These are phyloP conservation scores for Effrenium voratum DNA, from an alignment of 73 alveolate genomes.

Conservation along the genomic window DNA sequence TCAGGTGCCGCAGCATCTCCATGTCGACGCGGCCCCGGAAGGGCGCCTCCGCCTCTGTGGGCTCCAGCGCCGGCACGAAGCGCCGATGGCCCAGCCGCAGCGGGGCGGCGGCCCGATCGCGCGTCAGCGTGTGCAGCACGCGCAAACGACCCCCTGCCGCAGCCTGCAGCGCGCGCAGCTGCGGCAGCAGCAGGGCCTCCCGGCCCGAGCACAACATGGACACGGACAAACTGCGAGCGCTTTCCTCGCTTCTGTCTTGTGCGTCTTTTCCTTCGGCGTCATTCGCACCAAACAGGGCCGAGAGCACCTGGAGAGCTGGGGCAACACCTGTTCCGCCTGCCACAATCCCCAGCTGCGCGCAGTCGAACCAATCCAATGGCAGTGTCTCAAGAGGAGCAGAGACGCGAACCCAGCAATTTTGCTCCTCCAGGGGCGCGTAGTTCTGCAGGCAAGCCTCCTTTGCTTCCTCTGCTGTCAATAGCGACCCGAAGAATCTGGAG, in stretches of 20 bases:
- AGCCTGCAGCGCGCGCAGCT: not conserved
- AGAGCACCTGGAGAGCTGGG: constrained; percentile 50
- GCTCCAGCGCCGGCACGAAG: not conserved
- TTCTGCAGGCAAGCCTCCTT: constrained; percentile 30
- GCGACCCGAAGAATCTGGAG: constrained; percentile 56
- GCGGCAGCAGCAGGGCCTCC: constrained; percentile 35
- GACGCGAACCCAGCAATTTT: constrained; percentile 80
- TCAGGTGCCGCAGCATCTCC: constrained; percentile 7
- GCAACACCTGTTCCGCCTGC: constrained; percentile 79
- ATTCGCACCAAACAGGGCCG: too few species aligned
- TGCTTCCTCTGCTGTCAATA: constrained; percentile 49
- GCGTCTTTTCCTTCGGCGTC: too few species aligned
- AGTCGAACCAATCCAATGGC: not conserved
- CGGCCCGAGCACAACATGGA: not conserved
- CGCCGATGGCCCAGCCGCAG: not conserved
- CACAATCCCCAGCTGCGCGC: not conserved
- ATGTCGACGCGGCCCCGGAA: constrained; percentile 9
- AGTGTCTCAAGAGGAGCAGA: constrained; percentile 65
- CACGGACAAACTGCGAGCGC: not conserved
- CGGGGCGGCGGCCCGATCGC: not conserved
- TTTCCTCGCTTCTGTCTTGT: not conserved
- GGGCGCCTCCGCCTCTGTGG: not conserved
- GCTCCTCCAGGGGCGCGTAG: constrained; percentile 84
- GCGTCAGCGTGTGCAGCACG: constrained; percentile 47
- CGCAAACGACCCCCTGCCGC: not conserved